phyloP scores from a whole-genome alignment of 768 basidiomycete genomes.

The Calocera cornea region DNA sequence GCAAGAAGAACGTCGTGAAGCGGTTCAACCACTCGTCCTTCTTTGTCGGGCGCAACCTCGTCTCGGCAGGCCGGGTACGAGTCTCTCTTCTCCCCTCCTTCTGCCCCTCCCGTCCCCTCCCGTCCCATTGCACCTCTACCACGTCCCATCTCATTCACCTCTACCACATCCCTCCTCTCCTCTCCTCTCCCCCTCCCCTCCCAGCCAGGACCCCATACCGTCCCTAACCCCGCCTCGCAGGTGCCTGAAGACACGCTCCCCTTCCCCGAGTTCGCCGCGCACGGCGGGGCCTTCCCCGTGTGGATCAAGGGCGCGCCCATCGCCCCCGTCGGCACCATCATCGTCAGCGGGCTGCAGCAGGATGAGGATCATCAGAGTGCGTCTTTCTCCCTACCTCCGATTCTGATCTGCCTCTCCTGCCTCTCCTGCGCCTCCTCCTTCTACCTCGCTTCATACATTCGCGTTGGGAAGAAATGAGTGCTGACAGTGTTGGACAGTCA shows the following conservation, averaged over 20 bases:
- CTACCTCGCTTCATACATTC: no score
- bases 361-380: slow-evolving; percentile 14
- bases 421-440: no score
- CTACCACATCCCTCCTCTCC: not conserved
- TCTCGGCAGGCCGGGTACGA: slow-evolving; percentile 6
- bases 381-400: no score
- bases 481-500: slow-evolving; percentile 5
- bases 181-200: not conserved
- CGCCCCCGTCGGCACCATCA: slow-evolving; percentile 10
- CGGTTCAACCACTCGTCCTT: slow-evolving; percentile 12
- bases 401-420: no score
- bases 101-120: not conserved
- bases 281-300: slow-evolving; percentile 12
- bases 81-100: not conserved
- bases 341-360: slow-evolving; percentile 11
- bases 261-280: slow-evolving; percentile 7
- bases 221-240: no score
- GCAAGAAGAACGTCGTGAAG: slow-evolving; percentile 15
- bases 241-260: not conserved
- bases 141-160: no score
- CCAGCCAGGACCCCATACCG: no score
- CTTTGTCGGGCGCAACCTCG: slow-evolving; percentile 9
- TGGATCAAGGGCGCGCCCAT: slow-evolving; percentile 11
- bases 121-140: no score
- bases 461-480: no score